phyloP scores from a whole-genome alignment of 495 filamentous ascomycete species.

The Recurvomyces mirabilis region DNA sequence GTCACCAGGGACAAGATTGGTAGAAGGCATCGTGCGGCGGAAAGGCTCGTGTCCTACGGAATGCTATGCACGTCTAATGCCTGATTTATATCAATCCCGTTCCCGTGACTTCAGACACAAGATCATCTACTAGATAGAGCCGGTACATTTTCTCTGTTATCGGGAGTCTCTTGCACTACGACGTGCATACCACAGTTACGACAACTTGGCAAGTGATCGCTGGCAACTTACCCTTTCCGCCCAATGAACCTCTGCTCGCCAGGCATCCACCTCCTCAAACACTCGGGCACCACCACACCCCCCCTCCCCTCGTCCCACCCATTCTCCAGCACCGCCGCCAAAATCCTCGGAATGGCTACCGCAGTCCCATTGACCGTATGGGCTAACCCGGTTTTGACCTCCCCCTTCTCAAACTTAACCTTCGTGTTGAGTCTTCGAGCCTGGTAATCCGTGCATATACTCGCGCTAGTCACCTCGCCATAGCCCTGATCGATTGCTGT shows the following conservation, averaged over 20 bases:
- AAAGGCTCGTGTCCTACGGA: too few relatives aligned
- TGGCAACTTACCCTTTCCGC: neutral
- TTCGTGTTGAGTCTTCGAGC: constrained; percentile 67
- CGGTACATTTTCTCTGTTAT: too few relatives aligned
- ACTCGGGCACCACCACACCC: constrained; percentile 62
- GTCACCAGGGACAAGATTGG: too few relatives aligned
- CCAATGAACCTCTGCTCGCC: constrained; percentile 10
- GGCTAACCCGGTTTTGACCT: constrained; percentile 36
- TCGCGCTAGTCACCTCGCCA: constrained; percentile 87
- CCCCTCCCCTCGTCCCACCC: constrained; percentile 62
- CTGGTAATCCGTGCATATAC: constrained; percentile 93
- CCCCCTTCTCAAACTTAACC: constrained; percentile 37
- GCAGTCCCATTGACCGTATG: constrained; percentile 93
- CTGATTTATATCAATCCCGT: too few relatives aligned
- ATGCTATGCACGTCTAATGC: too few relatives aligned
- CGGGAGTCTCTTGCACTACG: too few relatives aligned
- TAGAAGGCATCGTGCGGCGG: too few relatives aligned
- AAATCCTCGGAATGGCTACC: constrained; percentile 74
- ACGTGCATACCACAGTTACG: too few relatives aligned
- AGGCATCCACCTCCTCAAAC: constrained; percentile 65
- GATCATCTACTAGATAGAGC: too few relatives aligned
- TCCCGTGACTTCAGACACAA: too few relatives aligned
- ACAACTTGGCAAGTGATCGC: too few relatives aligned
- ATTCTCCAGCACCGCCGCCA: constrained; percentile 89
- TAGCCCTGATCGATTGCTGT: constrained; percentile 63